Evolutionary conservation across 805 yeast species (phyloP).

Genomic region (Priceomyces carsonii): DNA sequence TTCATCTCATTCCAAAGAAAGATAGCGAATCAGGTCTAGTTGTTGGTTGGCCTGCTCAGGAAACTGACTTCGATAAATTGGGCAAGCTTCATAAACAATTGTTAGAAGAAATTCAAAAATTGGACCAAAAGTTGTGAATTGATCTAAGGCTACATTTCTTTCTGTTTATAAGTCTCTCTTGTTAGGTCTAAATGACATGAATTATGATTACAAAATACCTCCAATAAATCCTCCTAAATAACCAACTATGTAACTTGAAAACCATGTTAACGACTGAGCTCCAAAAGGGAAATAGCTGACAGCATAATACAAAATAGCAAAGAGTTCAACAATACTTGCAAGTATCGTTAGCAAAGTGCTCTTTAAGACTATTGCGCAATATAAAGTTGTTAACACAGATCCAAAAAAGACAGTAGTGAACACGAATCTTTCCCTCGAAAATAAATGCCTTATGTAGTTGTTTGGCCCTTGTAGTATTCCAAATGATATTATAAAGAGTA

Average conservation of each 20-base stretch:
- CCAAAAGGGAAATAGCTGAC: constrained; percentile 96
- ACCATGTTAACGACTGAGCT: constrained; percentile 64
- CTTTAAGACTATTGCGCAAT: constrained; percentile 66
- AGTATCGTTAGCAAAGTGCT: constrained; percentile 75
- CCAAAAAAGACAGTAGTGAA: constrained; percentile 80
- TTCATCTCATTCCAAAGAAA: constrained; percentile 92
- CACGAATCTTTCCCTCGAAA: constrained; percentile 73
- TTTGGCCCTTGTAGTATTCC: constrained; percentile 92
- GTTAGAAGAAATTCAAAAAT: constrained; percentile 14
- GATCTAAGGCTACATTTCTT: background rate
- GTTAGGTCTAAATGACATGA: constrained; percentile 1
- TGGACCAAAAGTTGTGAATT: constrained; percentile 5
- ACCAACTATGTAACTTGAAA: constrained; percentile 45
- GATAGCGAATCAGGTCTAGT: constrained; percentile 71
- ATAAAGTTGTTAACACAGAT: constrained; percentile 76
- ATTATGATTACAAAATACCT: constrained; percentile 24
- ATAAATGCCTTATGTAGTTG: constrained; percentile 71
- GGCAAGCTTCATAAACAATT: constrained; percentile 67
- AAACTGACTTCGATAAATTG: constrained; percentile 72
- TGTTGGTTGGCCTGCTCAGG: constrained; percentile 94
- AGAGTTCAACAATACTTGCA: constrained; percentile 71
- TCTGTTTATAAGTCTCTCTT: background rate
- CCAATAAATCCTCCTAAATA: constrained; percentile 51
- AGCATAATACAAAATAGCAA: constrained; percentile 89
- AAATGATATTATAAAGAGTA: constrained; percentile 83